Evolutionary conservation across 1,284 basidiomycete genomes (phyloP).

Genomic region (Cryptococcus floricola): DNA sequence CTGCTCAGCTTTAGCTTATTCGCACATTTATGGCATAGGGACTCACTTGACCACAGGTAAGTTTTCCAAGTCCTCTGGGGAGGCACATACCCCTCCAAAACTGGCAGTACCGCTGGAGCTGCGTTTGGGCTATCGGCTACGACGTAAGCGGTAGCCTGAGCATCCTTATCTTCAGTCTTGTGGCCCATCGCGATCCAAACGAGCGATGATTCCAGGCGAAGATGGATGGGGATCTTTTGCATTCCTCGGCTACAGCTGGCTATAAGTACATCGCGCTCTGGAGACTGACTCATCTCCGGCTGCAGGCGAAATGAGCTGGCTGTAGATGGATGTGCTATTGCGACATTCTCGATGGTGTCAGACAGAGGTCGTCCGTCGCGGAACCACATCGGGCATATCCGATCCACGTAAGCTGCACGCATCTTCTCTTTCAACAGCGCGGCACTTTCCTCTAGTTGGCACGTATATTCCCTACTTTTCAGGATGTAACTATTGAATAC

Average conservation of each 20-base stretch:
- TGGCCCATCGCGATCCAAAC: background rate
- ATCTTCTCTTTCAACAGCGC: too few species aligned
- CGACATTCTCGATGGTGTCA: background rate
- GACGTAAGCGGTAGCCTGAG: background rate
- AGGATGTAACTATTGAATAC: too few species aligned
- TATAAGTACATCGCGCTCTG: background rate
- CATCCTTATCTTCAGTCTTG: background rate
- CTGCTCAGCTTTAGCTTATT: background rate
- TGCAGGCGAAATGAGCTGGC: too few species aligned
- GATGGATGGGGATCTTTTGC: background rate
- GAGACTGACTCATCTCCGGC: background rate
- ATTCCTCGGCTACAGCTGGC: background rate
- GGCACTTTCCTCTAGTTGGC: too few species aligned
- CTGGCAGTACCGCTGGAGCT: background rate
- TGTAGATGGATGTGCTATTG: background rate
- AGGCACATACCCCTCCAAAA: constrained; percentile 3
- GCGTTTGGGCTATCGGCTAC: background rate
- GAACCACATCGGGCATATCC: too few species aligned
- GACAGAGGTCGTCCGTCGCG: too few species aligned
- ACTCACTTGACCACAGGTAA: constrained; percentile 13
- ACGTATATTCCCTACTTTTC: too few species aligned
- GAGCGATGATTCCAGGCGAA: background rate
- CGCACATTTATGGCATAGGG: background rate
- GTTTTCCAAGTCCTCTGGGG: constrained; percentile 12
- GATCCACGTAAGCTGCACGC: too few species aligned